Evolutionary conservation across 139 green algal species (phyloP), one percentile per base, ranked within the genome.

Genomic region (Volvox africanus): DNA sequence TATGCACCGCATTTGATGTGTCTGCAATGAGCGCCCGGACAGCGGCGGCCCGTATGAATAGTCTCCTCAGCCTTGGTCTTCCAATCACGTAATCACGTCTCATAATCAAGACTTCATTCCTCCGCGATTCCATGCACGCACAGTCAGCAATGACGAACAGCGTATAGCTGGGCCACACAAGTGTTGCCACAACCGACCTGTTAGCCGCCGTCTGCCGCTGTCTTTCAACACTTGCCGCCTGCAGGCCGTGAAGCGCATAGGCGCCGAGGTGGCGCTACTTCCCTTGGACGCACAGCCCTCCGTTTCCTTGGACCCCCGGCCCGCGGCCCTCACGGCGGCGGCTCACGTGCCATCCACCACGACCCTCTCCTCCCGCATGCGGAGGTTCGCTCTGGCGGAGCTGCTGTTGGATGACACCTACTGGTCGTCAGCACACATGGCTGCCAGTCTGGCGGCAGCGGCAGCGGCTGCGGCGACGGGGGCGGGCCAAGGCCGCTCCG

Each of bases 371-470:
- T n/a, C 37, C 0, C 37, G 85, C 0, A 35, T 89, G 69, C 69
- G 85, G 5, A n/a, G 35, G 37, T 89, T 82, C n/a, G 69, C 85
- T 2, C 37, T 82, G 37, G 20, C 37, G 1, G 85, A 89, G 68
- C 71, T 71, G 37, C 85, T 89, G 68, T 50, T 89, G 69, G 85
- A 89, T 50, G 85, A 89, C 37, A n/a, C 37, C 21, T 89, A 82
- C 28, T 89, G 85, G 85, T 86, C 80, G 1, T 86, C 82, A 22
- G 82, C 62, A 67, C 33, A 75, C 22, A 76, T 77, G 82, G 82
- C 82, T 16, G 62, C 62, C 11, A 69, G 61, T 22, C 32, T 86
- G 26, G 80, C 80, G 80, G 69, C 85, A 0, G 67, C 67, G 1
- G 85, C 85, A 0, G 71, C 69, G 33, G 1, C 26, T 61, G 65